phyloP scores from a whole-genome alignment of 169 alveolate species.

The Cryptosporidium parvum region DNA sequence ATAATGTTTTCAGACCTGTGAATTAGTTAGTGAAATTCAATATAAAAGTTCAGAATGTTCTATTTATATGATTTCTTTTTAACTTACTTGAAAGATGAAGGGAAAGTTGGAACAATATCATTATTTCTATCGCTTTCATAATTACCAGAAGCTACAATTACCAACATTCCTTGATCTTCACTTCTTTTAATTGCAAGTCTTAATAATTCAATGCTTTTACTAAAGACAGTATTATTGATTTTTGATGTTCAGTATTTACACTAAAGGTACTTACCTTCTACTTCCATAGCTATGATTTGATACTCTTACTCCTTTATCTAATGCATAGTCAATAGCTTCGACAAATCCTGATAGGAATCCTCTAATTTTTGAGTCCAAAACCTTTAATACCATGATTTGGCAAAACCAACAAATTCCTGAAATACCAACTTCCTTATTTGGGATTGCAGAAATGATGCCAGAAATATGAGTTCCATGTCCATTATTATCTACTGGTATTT shows the following conservation, averaged over 20 bases:
- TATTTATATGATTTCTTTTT: not conserved
- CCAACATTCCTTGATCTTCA: conserved; percentile 72
- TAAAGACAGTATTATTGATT: conserved; percentile 1
- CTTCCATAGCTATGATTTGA: conserved; percentile 84
- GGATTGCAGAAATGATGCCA: conserved; percentile 83
- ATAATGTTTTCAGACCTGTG: conserved; percentile 46
- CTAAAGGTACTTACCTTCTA: conserved; percentile 67
- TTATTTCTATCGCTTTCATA: conserved; percentile 45
- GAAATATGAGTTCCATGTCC: conserved; percentile 85
- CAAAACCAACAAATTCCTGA: conserved; percentile 85
- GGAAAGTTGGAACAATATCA: conserved; percentile 63
- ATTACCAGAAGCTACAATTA: conserved; percentile 68
- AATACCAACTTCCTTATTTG: conserved; percentile 80
- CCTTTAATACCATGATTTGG: conserved; percentile 80
- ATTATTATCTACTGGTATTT: conserved; percentile 84
- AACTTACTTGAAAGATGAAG: conserved; percentile 69
- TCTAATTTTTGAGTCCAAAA: conserved; percentile 79
- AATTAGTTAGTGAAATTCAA: not conserved
- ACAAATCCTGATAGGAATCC: conserved; percentile 82
- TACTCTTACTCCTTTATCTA: conserved; percentile 80
- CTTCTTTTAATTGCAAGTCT: conserved; percentile 73
- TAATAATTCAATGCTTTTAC: conserved; percentile 47
- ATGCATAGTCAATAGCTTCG: conserved; percentile 82
- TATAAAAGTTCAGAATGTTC: not conserved
- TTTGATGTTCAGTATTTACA: not conserved